A percentile compares a stretch with the other conserved stretches of the same genome.
Conservation (phyloP, 331 rosid species). For the Acacia pycnantha region DNA sequence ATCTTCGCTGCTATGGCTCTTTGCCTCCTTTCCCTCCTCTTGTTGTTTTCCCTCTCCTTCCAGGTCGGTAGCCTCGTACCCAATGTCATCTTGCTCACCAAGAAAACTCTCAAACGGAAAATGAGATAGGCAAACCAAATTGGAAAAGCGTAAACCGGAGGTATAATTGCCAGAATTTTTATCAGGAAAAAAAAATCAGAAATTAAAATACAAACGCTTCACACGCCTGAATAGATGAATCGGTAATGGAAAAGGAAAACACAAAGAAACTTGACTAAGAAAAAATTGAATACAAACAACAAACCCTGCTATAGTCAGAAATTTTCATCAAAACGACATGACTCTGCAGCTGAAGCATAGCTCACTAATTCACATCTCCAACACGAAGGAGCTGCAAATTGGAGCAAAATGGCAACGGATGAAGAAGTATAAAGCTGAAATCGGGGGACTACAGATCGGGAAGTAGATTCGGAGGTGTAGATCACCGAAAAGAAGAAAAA, state of each 20-base stretch:
- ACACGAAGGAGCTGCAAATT: too few relatives aligned
- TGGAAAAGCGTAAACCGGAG: background rate
- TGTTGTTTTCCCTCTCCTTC: slow-evolving; percentile 99
- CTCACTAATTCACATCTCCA: too few relatives aligned
- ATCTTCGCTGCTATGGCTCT: slow-evolving; percentile 98
- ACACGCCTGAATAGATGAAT: background rate
- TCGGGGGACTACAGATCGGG: too few relatives aligned
- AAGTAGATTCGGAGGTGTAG: too few relatives aligned
- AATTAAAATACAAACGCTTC: background rate
- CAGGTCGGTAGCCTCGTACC: slow-evolving; percentile 95
- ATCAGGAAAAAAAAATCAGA: background rate
- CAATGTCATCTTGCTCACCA: slow-evolving; percentile 51
- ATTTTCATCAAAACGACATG: slow-evolving; percentile 2
- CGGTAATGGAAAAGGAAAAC: background rate
- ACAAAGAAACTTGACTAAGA: background rate
- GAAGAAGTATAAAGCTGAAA: too few relatives aligned
- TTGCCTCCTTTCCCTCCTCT: slow-evolving; percentile 87
- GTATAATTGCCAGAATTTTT: background rate
- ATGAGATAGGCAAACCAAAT: background rate
- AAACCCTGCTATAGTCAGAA: background rate
- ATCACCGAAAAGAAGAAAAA: too few relatives aligned
- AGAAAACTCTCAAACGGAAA: background rate
- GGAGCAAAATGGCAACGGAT: too few relatives aligned
- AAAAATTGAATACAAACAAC: background rate
- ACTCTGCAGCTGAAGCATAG: background rate